A percentile compares a stretch with the other conserved stretches of the same genome.
Evolutionary conservation across 2,329 filamentous ascomycete species (phyloP).

Genomic region (Claviceps africana): DNA sequence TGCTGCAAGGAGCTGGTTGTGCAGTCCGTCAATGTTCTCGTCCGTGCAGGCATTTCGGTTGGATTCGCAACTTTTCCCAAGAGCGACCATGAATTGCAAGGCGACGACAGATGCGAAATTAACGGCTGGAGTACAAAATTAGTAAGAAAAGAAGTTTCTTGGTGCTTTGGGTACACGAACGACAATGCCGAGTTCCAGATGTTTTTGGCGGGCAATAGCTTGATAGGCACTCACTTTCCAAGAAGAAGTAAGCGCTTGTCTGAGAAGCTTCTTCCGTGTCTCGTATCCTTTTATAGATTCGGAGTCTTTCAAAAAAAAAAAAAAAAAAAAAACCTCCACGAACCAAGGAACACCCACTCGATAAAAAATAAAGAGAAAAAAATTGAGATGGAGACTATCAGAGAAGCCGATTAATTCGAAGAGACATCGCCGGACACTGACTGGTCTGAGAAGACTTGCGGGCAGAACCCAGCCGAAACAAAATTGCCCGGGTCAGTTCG

Average conservation of each 20-base stretch:
- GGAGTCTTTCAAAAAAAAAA: background rate
- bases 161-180: background rate
- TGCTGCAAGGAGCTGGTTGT: slow-evolving; percentile 11
- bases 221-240: background rate
- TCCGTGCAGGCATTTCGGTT: slow-evolving; percentile 13
- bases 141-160: background rate
- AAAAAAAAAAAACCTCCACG: background rate
- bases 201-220: background rate
- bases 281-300: background rate
- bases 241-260: background rate
- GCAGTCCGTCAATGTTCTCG: slow-evolving; percentile 8
- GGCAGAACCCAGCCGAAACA: background rate
- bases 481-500: background rate
- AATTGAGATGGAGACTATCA: background rate
- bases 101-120: background rate
- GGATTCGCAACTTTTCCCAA: slow-evolving; percentile 9
- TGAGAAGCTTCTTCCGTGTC: background rate
- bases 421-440: background rate
- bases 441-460: background rate
- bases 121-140: background rate
- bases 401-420: background rate
- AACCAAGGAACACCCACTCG: background rate
- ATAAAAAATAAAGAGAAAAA: background rate
- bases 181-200: background rate
- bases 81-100: background rate